Evolutionary conservation across 208 protist species (phyloP), one percentile per base, ranked within the genome.

Genomic region (Acanthamoeba castellanii): DNA sequence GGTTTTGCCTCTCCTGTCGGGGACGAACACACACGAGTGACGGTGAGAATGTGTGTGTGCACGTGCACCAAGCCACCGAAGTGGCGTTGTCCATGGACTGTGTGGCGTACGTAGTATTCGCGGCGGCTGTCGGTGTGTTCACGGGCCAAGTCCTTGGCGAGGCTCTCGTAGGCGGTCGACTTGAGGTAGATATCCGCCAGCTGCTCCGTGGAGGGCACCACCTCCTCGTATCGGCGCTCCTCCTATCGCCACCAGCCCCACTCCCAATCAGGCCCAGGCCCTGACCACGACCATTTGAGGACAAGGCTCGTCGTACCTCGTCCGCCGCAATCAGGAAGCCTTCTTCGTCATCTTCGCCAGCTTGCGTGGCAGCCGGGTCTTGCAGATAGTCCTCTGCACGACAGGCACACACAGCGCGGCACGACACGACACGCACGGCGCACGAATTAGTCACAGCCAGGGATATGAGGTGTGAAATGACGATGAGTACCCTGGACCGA

Each of bases 181-280:
- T 82, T 82, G 37, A 82, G 74, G 13, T 55, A 82, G 74, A 25
- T 30, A 37, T 82, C 74, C 6, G 37, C 74, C 20, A 82, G 37
- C 74, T 82, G 18, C 22, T 82, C 25, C 6, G 74, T 82, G 16
- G 74, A 55, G 74, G 74, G 74, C 34, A 82, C 74, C 37, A 82
- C 74, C 25, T 42, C 74, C 16, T 82, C 74, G 25, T 82, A 82
- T 30, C 74, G 32, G 11, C 42, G 74, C 37, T 82, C 74, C 42
- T 82, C 74, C 74, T 82, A 27, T 27, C 16, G 4, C 16, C 22
- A 68, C 27, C 16, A 68, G 37, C 37, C 37, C 37, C 37, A 4
- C 37, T 42, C 37, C 37, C 2, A 42, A 3, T 42, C 37, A 42
- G 37, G 37, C 37, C 37, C 1, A 42, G 37, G 37, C 3, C 37